Base-by-base conservation (phyloP, 805 yeast genomes). In the Jamesozyma jinghongensis region DNA sequence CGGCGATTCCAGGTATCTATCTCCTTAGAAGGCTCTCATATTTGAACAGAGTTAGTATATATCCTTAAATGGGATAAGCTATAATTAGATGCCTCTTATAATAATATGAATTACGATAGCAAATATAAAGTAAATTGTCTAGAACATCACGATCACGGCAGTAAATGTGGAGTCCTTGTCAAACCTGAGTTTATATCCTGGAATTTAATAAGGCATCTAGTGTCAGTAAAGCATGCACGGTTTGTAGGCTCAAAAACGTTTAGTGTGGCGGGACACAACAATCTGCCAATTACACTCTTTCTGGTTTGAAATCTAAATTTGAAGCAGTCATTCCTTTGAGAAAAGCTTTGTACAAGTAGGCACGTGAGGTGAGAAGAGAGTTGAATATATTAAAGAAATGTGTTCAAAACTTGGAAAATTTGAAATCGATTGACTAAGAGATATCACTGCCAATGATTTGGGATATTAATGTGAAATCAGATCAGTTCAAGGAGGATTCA, bases 191-290 rank as follows among this genome's bases (percentile, higher is more conserved):
- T n/a, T n/a, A n/a, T n/a, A n/a, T n/a, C n/a, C n/a, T n/a, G n/a
- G n/a, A n/a, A 22, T 22, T 10, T 7, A 33, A 19, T 11, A 11
- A 19, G n/a, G 19, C 26, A 11, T 14, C 27, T 19, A 25, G 43
- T 6, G 43, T 40, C 10, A 35, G 16, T 14, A 69, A 66, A 45
- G 82, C 81, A 1, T 77, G 82, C 47, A 74, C 70, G 39, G 61
- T 76, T 17, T 77, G 82, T 53, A 62, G 77, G 41, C 57, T 63
- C 28, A 76, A 71, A 44, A 75, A 77, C 54, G 72, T 73, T 43
- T 75, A 77, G 49, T 77, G 82, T 52, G 67, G 75, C 37, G 80
- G 80, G 4, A 61, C 65, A 12, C 48, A 47, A 33, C 81, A 81
- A 7, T 77, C 82, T 45, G 43, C 46, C 4, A 65, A 69, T 6